phyloP scores from a whole-genome alignment of 306 rosid genomes.

The Cicer cuneatum region DNA sequence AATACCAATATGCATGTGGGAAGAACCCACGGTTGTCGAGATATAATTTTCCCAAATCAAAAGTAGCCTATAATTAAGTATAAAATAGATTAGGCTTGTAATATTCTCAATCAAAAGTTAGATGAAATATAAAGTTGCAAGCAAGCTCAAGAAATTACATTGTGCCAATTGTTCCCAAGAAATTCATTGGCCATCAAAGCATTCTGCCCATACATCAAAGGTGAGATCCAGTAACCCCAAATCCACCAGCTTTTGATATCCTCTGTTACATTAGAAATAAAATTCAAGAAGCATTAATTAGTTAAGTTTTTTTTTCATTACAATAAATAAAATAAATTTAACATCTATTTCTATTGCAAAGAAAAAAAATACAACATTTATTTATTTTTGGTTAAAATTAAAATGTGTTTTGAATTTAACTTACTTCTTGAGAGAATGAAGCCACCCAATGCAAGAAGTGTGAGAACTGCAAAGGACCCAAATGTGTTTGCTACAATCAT shows the following conservation, averaged over 20 bases:
- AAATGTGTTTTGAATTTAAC: neutral
- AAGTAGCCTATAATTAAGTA: slow-evolving; percentile 15
- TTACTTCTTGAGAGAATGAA: slow-evolving; percentile 55
- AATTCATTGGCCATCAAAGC: slow-evolving; percentile 59
- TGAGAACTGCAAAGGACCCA: slow-evolving; percentile 54
- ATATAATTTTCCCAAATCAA: neutral
- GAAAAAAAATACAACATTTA: neutral
- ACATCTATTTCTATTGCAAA: neutral
- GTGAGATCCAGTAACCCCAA: slow-evolving; percentile 72
- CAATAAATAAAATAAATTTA: neutral
- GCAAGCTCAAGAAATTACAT: slow-evolving; percentile 44
- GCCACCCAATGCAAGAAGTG: slow-evolving; percentile 55
- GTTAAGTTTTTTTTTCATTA: neutral
- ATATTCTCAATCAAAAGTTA: neutral
- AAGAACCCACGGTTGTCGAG: slow-evolving; percentile 48
- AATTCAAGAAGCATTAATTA: slow-evolving; percentile 30
- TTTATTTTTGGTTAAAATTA: neutral
- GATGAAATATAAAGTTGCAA: neutral
- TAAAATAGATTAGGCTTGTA: slow-evolving; percentile 23
- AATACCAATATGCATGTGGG: slow-evolving; percentile 58
- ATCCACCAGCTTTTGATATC: slow-evolving; percentile 61
- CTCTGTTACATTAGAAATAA: slow-evolving; percentile 44
- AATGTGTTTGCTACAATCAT: slow-evolving; percentile 58
- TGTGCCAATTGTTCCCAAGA: slow-evolving; percentile 57
- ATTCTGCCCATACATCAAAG: slow-evolving; percentile 61